Percentiles rank a stretch among this genome's conserved stretches.
These are phyloP conservation scores for Botryosphaeria agaves DNA, from an alignment of 2,329 filamentous ascomycete species.

Conservation along the genomic window DNA sequence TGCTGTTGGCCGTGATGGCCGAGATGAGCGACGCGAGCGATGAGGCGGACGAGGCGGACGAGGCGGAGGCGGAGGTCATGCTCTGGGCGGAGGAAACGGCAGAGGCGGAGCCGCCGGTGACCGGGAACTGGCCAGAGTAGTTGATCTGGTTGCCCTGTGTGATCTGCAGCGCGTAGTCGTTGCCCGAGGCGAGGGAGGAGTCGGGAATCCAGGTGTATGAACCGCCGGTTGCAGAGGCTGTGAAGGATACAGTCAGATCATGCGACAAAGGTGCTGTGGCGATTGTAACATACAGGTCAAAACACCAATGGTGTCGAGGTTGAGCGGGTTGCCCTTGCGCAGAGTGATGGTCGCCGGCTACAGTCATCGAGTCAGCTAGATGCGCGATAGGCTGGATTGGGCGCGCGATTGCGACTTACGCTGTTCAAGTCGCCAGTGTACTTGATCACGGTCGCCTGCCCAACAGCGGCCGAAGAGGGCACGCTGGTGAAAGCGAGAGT, in stretches of 20 bases:
- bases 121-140: conserved; percentile 35
- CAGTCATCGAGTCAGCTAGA: no score
- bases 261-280: no score
- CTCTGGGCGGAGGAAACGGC: conserved; percentile 8
- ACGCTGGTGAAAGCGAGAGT: conserved; percentile 34
- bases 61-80: conserved; percentile 9
- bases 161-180: conserved; percentile 43
- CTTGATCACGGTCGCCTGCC: conserved; percentile 23
- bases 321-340: conserved; percentile 30
- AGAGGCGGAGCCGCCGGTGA: conserved; percentile 19
- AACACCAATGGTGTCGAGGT: conserved; percentile 32
- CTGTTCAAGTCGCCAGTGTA: conserved; percentile 3
- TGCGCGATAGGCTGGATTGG: conserved; percentile 7
- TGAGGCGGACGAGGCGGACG: conserved; percentile 12
- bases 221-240: conserved; percentile 26
- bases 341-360: conserved; percentile 38
- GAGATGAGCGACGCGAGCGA: conserved; percentile 4
- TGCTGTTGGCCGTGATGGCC: conserved; percentile 6
- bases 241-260: no score
- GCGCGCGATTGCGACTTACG: background rate
- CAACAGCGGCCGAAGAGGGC: conserved; percentile 29
- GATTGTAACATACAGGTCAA: conserved; percentile 30
- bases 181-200: conserved; percentile 21
- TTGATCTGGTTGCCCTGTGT: conserved; percentile 33
- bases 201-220: conserved; percentile 34